Evolutionary conservation across 768 basidiomycete genomes (phyloP), one percentile per base, ranked within the genome.

Genomic region (Pleurotus ostreatus): DNA sequence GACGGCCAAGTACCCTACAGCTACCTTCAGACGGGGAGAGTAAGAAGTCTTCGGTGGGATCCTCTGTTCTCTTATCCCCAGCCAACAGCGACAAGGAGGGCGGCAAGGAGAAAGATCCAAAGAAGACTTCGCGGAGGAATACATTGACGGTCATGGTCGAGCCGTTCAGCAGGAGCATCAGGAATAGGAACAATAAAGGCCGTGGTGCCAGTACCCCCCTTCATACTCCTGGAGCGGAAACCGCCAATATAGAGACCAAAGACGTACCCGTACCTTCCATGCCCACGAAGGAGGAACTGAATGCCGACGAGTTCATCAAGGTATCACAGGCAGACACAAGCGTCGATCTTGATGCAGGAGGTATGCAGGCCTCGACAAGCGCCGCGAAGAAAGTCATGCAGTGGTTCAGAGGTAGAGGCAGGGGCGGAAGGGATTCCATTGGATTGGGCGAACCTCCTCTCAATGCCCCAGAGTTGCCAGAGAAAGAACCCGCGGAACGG

Each of bases 341-440:
- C 39, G 62, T 67, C 18, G 71, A 66, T 6, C 40, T 64, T 2
- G 76, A 73, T 15, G 37, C 37, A 5, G 51, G 51, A 16, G 48
- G 26, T 6, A 76, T 87, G 72, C 79, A 80, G 2, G 89, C 86
- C 13, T 86, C 90, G 59, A 83, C 91, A n/a, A 86, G 81, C 71
- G 90, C 94, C 69, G 94, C 96, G 3, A 85, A 86, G 69, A 93
- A 89, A 66, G 97, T 99, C 53, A 98, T 98, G 96, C 88, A 94
- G 61, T 99, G 97, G 97, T 98, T 99, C 82, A 79, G 89, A 70
- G 81, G 80, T 55, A 82, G 80, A 71, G 86, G 84, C 65, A 87
- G 83, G 62, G 75, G 55, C 4, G 49, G 70, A 13, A 62, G 73
- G 18, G 77, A 78, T 44, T 71, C 71, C 15, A 60, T 76, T 44